Base-by-base conservation (phyloP, 306 rosid species). In the Arachis hypogaea region DNA sequence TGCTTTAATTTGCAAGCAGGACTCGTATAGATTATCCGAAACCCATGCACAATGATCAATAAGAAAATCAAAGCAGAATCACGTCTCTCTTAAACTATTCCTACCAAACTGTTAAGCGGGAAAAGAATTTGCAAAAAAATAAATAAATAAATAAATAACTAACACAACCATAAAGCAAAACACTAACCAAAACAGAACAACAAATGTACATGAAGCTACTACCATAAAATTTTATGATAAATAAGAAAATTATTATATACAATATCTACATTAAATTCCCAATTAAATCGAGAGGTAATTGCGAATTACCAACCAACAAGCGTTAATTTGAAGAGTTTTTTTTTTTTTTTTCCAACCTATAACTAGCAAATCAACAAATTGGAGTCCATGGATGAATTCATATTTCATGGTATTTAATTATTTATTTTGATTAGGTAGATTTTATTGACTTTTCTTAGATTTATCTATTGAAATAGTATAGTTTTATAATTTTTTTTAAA, bases 361-460 rank as follows among this genome's bases (percentile, higher is more conserved):
- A 71, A n/a, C 4, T 30, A 82, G 83, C 79, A 49, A 42, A 71
- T 84, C 86, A 93, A 82, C 85, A 88, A 43, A 86, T 80, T 11
- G 93, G 81, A 4, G 82, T 79, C 74, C 88, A 69, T 68, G 1
- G 28, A 22, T 22, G 1, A 22, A 22, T 22, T 22, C 28, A 22
- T 1, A 22, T 22, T 22, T 22, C 1, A 22, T 22, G 1, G 28
- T 22, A 22, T 22, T 22, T 14, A 14, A 14, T 14, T 1, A 22
- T 22, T 22, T 22, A 1, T 0, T 22, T 22, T 22, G 1, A 1
- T 22, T 22, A 22, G 1, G 1, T 22, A 0, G 28, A 22, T 22
- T 22, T 22, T 22, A 22, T 22, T 22, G 28, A 22, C 1, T 22
- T 22, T 22, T 22, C 1, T 22, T 22, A 1, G 1, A 22, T 22